Conservation (phyloP, 768 basidiomycete species). For the Termitomyces heimii region DNA sequence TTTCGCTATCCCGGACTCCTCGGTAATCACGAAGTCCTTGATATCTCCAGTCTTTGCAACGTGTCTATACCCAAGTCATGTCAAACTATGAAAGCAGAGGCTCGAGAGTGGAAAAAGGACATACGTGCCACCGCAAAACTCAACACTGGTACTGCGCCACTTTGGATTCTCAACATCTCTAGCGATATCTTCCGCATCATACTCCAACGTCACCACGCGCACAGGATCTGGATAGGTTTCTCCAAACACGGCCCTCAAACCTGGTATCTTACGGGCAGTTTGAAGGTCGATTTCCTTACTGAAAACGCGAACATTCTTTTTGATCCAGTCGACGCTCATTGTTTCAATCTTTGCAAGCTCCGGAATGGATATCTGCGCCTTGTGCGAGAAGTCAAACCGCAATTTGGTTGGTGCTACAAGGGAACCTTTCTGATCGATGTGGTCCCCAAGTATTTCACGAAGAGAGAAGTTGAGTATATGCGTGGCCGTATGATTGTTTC, state of each 20-base stretch:
- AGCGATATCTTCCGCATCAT: constrained; percentile 78
- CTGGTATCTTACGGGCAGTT: constrained; percentile 83
- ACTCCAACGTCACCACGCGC: constrained; percentile 88
- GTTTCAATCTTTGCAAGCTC: constrained; percentile 82
- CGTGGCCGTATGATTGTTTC: constrained; percentile 97
- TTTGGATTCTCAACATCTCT: constrained; percentile 83
- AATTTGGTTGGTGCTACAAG: constrained; percentile 94
- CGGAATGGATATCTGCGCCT: constrained; percentile 68
- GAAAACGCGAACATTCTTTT: constrained; percentile 81
- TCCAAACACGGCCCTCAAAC: constrained; percentile 93
- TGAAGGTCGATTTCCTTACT: constrained; percentile 80
- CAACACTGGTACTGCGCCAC: constrained; percentile 89
- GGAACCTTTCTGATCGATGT: constrained; percentile 97
- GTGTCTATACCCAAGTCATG: constrained; percentile 46
- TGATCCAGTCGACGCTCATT: constrained; percentile 87
- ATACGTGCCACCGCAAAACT: constrained; percentile 98
- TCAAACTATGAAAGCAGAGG: background rate
- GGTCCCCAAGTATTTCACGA: constrained; percentile 92
- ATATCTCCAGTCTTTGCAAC: constrained; percentile 96
- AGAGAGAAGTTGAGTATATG: constrained; percentile 95
- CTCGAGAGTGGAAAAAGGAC: constrained; percentile 24
- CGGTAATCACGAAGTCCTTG: constrained; percentile 91
- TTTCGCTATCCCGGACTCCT: constrained; percentile 97
- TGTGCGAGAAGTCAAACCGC: constrained; percentile 98
- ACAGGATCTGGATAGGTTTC: constrained; percentile 98